phyloP scores from a whole-genome alignment of 1,139 yeast species.

The Suhomyces maxii region DNA sequence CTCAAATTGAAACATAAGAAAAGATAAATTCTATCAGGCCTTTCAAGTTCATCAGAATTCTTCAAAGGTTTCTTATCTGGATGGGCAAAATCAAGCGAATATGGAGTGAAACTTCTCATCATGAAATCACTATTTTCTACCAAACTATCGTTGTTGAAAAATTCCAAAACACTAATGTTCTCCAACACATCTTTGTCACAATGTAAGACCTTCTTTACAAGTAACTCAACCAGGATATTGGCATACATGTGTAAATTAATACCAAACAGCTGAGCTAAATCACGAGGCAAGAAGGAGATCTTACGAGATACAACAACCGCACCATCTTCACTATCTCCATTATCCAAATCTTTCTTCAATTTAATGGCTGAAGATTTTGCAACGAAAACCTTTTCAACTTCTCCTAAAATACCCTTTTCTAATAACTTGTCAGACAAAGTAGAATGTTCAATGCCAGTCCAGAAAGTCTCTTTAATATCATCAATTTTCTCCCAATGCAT shows the following conservation, averaged over 20 bases:
- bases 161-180: slow-evolving; percentile 75
- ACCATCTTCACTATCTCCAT: slow-evolving; percentile 20
- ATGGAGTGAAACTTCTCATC: slow-evolving; percentile 70
- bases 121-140: slow-evolving; percentile 69
- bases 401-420: slow-evolving; percentile 71
- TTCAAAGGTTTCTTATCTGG: slow-evolving; percentile 48
- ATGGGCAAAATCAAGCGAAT: slow-evolving; percentile 52
- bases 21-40: slow-evolving; percentile 79
- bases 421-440: slow-evolving; percentile 55
- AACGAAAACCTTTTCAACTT: slow-evolving; percentile 76
- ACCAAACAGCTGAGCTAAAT: slow-evolving; percentile 81
- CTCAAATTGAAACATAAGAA: slow-evolving; percentile 77
- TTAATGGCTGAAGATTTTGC: slow-evolving; percentile 56
- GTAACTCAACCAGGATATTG: slow-evolving; percentile 56
- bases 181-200: slow-evolving; percentile 73
- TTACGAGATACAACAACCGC: slow-evolving; percentile 39
- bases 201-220: slow-evolving; percentile 62
- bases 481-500: slow-evolving; percentile 93
- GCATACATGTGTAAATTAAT: slow-evolving; percentile 86
- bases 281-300: slow-evolving; percentile 69
- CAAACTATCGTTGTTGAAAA: slow-evolving; percentile 71
- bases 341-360: slow-evolving; percentile 32
- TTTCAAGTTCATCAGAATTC: slow-evolving; percentile 63
- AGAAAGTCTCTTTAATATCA: slow-evolving; percentile 70
- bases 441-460: slow-evolving; percentile 62